Evolutionary conservation across 495 filamentous ascomycete species (phyloP), one percentile per base, ranked within the genome.

Genomic region (Penicillium subrubescens): DNA sequence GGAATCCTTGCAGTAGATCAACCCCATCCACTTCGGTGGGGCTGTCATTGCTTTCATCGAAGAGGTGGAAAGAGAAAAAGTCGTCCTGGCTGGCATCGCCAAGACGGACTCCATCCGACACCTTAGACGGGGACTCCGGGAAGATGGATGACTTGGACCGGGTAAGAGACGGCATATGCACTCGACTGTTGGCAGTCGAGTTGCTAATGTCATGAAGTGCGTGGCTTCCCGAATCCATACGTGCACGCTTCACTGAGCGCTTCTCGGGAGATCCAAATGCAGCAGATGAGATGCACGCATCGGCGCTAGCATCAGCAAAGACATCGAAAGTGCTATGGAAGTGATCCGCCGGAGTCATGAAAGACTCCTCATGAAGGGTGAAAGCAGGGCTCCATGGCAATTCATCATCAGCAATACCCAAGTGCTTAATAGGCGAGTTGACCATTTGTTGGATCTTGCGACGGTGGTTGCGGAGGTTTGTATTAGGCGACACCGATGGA

Each of bases 381-480:
- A 95, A 92, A 5, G 88, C 88, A 7, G 93, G 91, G 60, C 92
- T 96, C 85, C 91, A 94, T 33, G 88, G 88, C 33, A 87, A 73
- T 31, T 83, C 80, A 23, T 87, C 86, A 50, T 91, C 87, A 6
- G 75, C 74, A n/a, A 88, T 83, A 35, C 84, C 88, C 57, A 93
- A 78, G 59, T 88, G 86, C 63, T 91, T 89, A 57, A 90, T 86
- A 1, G 95, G 94, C 5, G 95, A 97, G 35, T 93, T 92, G 31
- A 97, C 86, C 84, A 99, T 87, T 56, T 92, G 89, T 57, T 88
- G 88, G 57, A 99, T 92, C 48, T 86, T 90, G 63, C 93, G 89
- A 25, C 95, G 91, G 71, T 98, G 95, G 56, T 96, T 88, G 44
- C 90, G 89, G n/a, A 99, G 84, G 66, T 97, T 97, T 5, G 95